Percentiles rank a stretch among this genome's conserved stretches.
phyloP scores from a whole-genome alignment of 2,329 filamentous ascomycete genomes.

The Diplocarpon mali region DNA sequence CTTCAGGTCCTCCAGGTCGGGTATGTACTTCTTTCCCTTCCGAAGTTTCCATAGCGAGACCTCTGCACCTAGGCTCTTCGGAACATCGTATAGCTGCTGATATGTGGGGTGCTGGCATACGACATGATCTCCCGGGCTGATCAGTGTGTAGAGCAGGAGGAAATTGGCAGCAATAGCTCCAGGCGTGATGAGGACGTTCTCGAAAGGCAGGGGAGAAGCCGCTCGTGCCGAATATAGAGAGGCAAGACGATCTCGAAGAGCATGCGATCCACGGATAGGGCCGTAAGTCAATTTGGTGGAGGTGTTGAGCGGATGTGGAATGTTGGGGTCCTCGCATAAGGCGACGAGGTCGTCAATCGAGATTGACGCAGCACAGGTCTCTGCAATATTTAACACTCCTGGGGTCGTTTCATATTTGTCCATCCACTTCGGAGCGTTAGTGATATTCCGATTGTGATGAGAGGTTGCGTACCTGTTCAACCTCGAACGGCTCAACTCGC shows the following conservation, averaged over 20 bases:
- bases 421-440: conserved; percentile 42
- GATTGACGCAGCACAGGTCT: conserved; percentile 67
- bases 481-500: conserved; percentile 50
- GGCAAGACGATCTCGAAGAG: conserved; percentile 53
- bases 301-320: conserved; percentile 35
- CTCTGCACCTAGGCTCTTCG: conserved; percentile 61
- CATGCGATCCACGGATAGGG: conserved; percentile 55
- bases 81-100: conserved; percentile 71
- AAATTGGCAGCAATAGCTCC: conserved; percentile 83
- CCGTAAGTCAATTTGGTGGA: conserved; percentile 60
- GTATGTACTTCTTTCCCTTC: conserved; percentile 52
- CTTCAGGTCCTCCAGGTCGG: conserved; percentile 56
- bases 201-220: conserved; percentile 35
- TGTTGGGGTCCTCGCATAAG: conserved; percentile 44
- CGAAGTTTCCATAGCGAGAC: conserved; percentile 67
- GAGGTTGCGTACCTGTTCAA: conserved; percentile 49
- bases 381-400: conserved; percentile 58
- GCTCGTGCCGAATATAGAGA: conserved; percentile 50
- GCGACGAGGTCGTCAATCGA: conserved; percentile 56
- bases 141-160: conserved; percentile 60
- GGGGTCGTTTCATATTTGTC: conserved; percentile 46
- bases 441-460: not conserved
- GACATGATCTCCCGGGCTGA: conserved; percentile 69
- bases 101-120: conserved; percentile 82
- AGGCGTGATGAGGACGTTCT: conserved; percentile 65